These are phyloP conservation scores for Rugonectria rugulosa DNA, from an alignment of 2,329 filamentous ascomycete genomes.

Conservation along the genomic window DNA sequence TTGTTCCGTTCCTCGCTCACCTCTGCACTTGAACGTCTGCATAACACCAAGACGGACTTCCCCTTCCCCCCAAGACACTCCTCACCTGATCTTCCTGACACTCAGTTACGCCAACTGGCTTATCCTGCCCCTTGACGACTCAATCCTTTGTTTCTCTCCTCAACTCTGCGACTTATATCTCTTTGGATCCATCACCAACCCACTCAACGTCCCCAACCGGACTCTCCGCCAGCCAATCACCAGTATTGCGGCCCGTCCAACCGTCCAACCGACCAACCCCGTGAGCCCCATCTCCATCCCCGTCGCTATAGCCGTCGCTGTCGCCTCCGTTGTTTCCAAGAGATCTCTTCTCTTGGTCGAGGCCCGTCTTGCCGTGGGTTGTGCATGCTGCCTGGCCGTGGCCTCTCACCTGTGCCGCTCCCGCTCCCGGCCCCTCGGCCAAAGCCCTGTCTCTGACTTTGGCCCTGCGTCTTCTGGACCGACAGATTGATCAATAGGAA, in stretches of 20 bases:
- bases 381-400: slow-evolving; percentile 1
- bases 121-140: neutral
- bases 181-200: slow-evolving; percentile 15
- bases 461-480: slow-evolving; percentile 1
- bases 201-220: slow-evolving; percentile 14
- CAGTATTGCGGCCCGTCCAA: slow-evolving; percentile 7
- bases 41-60: neutral
- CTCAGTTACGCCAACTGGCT: neutral
- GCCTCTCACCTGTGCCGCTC: neutral
- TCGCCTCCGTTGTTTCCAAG: slow-evolving; percentile 3
- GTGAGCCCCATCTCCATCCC: neutral
- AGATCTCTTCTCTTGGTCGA: slow-evolving; percentile 8
- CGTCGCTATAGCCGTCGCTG: slow-evolving; percentile 9
- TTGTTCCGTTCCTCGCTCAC: neutral
- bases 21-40: neutral
- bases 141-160: neutral
- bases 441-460: neutral
- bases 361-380: slow-evolving; percentile 6
- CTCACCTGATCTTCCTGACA: neutral
- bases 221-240: slow-evolving; percentile 19
- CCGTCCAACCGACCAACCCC: slow-evolving; percentile 8
- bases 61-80: neutral
- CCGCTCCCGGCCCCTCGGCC: too few species aligned
- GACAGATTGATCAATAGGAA: neutral
- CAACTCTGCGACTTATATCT: slow-evolving; percentile 17